phyloP scores from a whole-genome alignment of 805 yeast species.

The Saccharomycodes ludwigii region DNA sequence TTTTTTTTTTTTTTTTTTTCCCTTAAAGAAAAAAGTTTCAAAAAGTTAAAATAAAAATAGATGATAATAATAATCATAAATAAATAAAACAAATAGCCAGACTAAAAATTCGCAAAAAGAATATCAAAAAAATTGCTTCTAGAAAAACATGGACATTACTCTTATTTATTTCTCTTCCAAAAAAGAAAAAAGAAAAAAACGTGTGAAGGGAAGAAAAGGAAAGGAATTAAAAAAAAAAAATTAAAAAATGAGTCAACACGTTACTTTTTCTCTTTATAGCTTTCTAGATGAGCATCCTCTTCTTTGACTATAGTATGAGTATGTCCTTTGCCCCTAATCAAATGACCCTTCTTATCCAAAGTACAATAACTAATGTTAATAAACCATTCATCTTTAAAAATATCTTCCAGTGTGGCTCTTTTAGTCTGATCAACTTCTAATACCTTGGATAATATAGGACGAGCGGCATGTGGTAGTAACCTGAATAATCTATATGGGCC shows the following conservation, averaged over 20 bases:
- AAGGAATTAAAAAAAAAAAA: neutral
- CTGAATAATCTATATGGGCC: constrained; percentile 79
- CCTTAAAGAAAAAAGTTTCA: too few species aligned
- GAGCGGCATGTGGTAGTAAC: constrained; percentile 68
- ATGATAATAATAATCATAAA: too few species aligned
- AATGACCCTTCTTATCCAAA: constrained; percentile 26
- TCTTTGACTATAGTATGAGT: constrained; percentile 36
- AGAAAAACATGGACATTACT: too few species aligned
- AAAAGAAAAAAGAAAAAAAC: too few species aligned
- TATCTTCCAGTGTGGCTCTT: constrained; percentile 57
- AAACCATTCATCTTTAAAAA: constrained; percentile 64
- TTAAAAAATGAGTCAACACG: neutral
- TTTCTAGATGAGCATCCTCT: constrained; percentile 33
- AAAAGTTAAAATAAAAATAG: too few species aligned
- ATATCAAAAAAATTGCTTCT: too few species aligned
- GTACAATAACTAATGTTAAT: constrained; percentile 51
- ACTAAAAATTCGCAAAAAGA: too few species aligned
- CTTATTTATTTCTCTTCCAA: too few species aligned
- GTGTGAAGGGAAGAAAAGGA: constrained; percentile 2
- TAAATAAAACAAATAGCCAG: too few species aligned
- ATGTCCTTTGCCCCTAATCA: constrained; percentile 36
- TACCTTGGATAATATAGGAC: constrained; percentile 63
- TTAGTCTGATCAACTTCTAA: constrained; percentile 44
- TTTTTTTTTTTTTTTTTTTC: too few species aligned
- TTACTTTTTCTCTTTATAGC: constrained; percentile 24